Conservation (phyloP, 305 asterid species). For the Fraxinus ornus region DNA sequence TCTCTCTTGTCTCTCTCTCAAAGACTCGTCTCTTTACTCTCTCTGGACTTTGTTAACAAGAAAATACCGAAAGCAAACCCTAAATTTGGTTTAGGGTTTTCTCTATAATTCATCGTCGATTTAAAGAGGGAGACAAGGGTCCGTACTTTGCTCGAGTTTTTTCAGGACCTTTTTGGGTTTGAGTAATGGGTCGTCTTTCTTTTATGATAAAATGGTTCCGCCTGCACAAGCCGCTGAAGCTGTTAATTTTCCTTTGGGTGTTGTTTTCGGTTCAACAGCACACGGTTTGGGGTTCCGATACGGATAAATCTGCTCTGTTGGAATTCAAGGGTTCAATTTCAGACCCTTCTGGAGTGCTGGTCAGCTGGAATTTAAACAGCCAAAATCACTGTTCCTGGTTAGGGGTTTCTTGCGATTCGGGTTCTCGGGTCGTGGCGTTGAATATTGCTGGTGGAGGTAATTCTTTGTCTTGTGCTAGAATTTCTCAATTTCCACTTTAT, state of each 20-base stretch:
- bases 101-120: slow-evolving; percentile 11
- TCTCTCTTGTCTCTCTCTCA: slow-evolving; percentile 19
- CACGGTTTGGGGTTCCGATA: slow-evolving; percentile 47
- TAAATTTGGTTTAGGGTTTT: slow-evolving; percentile 40
- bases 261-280: slow-evolving; percentile 41
- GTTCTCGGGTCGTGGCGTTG: slow-evolving; percentile 63
- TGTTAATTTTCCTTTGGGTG: slow-evolving; percentile 46
- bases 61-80: slow-evolving; percentile 21
- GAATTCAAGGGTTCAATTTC: slow-evolving; percentile 64
- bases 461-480: slow-evolving; percentile 61
- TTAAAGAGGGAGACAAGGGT: slow-evolving; percentile 29
- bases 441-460: slow-evolving; percentile 70
- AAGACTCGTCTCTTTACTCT: slow-evolving; percentile 26
- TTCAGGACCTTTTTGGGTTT: slow-evolving; percentile 54
- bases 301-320: slow-evolving; percentile 73
- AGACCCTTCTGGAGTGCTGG: slow-evolving; percentile 61
- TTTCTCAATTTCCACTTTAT: slow-evolving; percentile 68
- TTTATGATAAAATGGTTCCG: slow-evolving; percentile 55
- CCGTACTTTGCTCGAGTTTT: slow-evolving; percentile 29
- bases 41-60: slow-evolving; percentile 29
- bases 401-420: slow-evolving; percentile 65
- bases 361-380: slow-evolving; percentile 51
- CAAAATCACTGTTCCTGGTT: slow-evolving; percentile 71
- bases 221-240: slow-evolving; percentile 44
- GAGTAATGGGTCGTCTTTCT: slow-evolving; percentile 61